phyloP scores from a whole-genome alignment of 345 rosid genomes.

The Pugionium dolabratum region DNA sequence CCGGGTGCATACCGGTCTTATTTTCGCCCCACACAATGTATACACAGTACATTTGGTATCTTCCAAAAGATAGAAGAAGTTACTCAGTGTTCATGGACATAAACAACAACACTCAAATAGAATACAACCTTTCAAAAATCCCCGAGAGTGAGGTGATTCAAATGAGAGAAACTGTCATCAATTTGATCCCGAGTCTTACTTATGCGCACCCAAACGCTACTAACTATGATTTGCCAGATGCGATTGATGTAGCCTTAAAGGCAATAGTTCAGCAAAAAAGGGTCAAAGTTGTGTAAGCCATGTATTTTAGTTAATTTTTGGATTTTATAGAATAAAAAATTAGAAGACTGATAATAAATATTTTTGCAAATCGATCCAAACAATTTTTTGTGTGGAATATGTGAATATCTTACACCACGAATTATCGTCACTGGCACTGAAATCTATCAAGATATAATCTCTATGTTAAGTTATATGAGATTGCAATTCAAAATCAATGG shows the following conservation, averaged over 20 bases:
- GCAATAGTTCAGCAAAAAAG: slow-evolving; percentile 18
- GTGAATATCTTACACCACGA: no score
- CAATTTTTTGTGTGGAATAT: no score
- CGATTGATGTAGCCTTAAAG: slow-evolving; percentile 34
- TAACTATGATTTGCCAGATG: slow-evolving; percentile 28
- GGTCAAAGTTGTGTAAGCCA: neutral
- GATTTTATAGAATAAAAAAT: no score
- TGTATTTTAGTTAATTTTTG: neutral
- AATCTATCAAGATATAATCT: no score
- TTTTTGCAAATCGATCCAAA: no score
- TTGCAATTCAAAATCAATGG: no score
- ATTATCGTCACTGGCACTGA: no score
- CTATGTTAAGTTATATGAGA: no score
- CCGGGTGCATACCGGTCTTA: slow-evolving; percentile 61
- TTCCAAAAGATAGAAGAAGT: slow-evolving; percentile 42
- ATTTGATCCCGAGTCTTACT: slow-evolving; percentile 27
- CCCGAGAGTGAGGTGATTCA: slow-evolving; percentile 22
- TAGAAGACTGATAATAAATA: no score
- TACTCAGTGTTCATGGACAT: slow-evolving; percentile 48
- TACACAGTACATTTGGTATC: slow-evolving; percentile 54
- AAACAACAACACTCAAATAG: slow-evolving; percentile 19
- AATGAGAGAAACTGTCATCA: slow-evolving; percentile 18
- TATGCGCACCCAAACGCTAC: slow-evolving; percentile 30
- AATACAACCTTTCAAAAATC: slow-evolving; percentile 29
- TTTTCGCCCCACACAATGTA: slow-evolving; percentile 55